Base-by-base conservation (phyloP, 1,284 basidiomycete genomes). In the Austroboletus novae-zelandiae region DNA sequence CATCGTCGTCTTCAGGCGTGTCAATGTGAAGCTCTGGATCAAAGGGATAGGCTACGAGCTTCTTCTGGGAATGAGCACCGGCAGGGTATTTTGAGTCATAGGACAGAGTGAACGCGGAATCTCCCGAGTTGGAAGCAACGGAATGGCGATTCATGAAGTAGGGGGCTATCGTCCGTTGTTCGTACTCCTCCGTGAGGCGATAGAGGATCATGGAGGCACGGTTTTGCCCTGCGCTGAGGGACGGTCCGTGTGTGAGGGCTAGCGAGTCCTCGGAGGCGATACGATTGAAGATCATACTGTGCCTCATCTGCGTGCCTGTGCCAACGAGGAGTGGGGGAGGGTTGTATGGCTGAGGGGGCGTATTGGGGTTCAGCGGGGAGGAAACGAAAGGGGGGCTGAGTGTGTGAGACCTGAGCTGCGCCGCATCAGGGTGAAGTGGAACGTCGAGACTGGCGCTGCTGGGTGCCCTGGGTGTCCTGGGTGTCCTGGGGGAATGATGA, bases 201-300 rank as follows among this genome's bases (percentile, higher is more conserved):
- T 86, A 87, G 46, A 87, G 73, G 36, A 87, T 71, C 84, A 87
- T 86, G 41, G 81, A 82, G 2, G 81, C 81, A 42, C 77, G 67
- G 31, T 63, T 59, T 8, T 36, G 35, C 10, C 31, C 14, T 1
- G 52, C 46, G 10, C 43, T 41, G 20, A 51, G 40, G 31, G 57
- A 47, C 23, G 47, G 4, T 31, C 35, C 43, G n/a, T 57, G 47
- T 9, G 68, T 56, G 40, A 78, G 70, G 0, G 69, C 71, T 25
- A 76, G 73, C 0, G 74, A 69, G 41, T 80, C 77, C 43, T 80
- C 78, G 6, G 78, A 77, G 15, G 74, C 66, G n/a, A 77, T 55
- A 23, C 76, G 72, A 37, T 65, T 67, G 49, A 76, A 64, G 43
- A 62, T 54, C 41, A 70, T 62, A 47, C 66, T 75, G 18, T 67